Percentiles rank a stretch among this genome's conserved stretches.
These are phyloP conservation scores for Thelonectria rubi DNA, from an alignment of 2,329 filamentous ascomycete genomes.

Conservation along the genomic window DNA sequence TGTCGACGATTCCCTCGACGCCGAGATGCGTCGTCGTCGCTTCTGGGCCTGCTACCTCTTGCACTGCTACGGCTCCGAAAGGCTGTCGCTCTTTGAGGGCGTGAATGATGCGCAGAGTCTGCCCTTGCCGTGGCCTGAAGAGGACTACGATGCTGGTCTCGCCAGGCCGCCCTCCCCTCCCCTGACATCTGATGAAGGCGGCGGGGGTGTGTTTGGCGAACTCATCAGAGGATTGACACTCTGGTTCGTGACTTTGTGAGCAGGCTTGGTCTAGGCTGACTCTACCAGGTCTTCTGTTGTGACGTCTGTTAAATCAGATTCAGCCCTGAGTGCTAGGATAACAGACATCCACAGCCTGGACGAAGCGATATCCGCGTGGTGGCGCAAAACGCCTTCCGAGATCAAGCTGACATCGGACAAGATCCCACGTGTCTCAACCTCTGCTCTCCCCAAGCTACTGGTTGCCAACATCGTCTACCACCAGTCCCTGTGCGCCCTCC, in stretches of 20 bases:
- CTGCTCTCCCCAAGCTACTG: conserved; percentile 11
- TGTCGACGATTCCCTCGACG: background rate
- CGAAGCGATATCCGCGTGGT: conserved; percentile 23
- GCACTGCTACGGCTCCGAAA: conserved; percentile 27
- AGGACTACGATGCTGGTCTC: conserved; percentile 8
- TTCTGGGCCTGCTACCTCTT: conserved; percentile 31
- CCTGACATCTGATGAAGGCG: background rate
- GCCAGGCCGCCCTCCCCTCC: background rate
- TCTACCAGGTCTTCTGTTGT: conserved; percentile 18
- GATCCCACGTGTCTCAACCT: background rate
- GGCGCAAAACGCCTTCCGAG: background rate
- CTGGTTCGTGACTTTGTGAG: conserved; percentile 1
- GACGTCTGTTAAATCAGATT: conserved; percentile 5
- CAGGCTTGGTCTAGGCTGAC: background rate
- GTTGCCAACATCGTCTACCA: conserved; percentile 30
- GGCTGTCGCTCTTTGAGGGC: conserved; percentile 10
- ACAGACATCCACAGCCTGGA: conserved; percentile 15
- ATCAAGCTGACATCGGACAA: conserved; percentile 14
- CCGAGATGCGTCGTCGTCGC: conserved; percentile 20
- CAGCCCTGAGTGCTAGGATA: background rate
- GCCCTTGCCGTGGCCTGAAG: conserved; percentile 21
- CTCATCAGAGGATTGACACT: conserved; percentile 22
- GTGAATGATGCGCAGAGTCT: conserved; percentile 10
- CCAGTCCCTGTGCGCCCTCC: conserved; percentile 33
- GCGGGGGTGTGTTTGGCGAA: conserved; percentile 19